phyloP scores from a whole-genome alignment of 495 filamentous ascomycete species.

The Emericellopsis terricola region DNA sequence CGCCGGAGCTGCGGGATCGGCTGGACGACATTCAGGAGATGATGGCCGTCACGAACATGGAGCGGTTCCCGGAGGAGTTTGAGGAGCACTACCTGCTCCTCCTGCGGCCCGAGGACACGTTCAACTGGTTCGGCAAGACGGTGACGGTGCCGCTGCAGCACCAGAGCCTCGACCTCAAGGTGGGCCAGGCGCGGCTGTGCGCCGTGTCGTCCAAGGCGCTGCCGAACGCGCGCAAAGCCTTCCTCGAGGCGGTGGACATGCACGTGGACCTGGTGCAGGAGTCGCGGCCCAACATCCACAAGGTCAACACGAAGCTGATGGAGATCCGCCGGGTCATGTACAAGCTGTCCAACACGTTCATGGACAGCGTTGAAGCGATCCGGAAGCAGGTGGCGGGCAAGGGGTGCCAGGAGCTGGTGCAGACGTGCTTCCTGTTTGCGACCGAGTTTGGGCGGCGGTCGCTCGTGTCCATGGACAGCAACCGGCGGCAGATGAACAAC shows the following conservation, averaged over 20 bases:
- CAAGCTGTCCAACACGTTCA: constrained; percentile 95
- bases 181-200: constrained; percentile 73
- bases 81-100: constrained; percentile 69
- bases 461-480: constrained; percentile 80
- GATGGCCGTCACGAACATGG: constrained; percentile 73
- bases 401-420: constrained; percentile 87
- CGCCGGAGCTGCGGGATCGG: constrained; percentile 54
- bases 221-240: constrained; percentile 54
- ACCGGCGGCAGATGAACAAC: constrained; percentile 89
- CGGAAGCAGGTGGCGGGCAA: constrained; percentile 65
- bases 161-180: constrained; percentile 68
- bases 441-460: constrained; percentile 95
- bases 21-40: constrained; percentile 68
- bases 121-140: constrained; percentile 69
- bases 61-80: constrained; percentile 54
- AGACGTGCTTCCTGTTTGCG: constrained; percentile 97
- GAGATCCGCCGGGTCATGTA: constrained; percentile 93
- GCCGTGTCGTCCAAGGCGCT: constrained; percentile 74
- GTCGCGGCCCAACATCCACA: constrained; percentile 77
- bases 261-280: constrained; percentile 78
- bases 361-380: constrained; percentile 94
- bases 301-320: constrained; percentile 80
- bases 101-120: constrained; percentile 58
- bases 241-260: constrained; percentile 59
- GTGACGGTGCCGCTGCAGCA: constrained; percentile 53